Base-by-base conservation (phyloP, 164 flowering plant genomes). In the Piper longum region DNA sequence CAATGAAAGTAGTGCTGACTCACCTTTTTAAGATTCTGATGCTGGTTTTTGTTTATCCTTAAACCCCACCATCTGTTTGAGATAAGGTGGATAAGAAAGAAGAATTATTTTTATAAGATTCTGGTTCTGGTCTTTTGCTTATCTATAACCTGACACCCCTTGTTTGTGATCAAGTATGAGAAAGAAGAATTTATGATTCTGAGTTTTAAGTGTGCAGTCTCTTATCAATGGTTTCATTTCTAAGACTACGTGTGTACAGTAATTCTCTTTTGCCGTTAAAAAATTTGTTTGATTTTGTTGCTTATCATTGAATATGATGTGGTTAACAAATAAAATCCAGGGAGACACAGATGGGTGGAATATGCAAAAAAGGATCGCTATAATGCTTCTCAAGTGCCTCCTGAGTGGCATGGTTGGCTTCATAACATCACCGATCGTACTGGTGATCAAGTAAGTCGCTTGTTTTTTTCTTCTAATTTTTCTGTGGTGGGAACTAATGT, bases 341-440 rank as follows among this genome's bases (percentile, higher is more conserved):
- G 99, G 64, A 82, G 99, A 67, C 97, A 93, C 76, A 80, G 99
- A 76, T 93, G 97, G 99, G 96, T 93, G 63, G 97, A 90, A 69
- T 93, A 93, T 76, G 99, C 87, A 41, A 79, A 83, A 41, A 88
- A 87, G 77, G 70, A 68, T 54, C 87, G 99, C 44, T 93, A 93
- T 67, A 90, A 93, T 78, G 97, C 97, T 60, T 93, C 99, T 62
- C 99, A 93, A 73, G 96, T 93, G 57, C 99, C 99, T 70, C 63
- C 99, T 19, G 97, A 93, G 72, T 93, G 99, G 99, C 99, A 93
- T 72, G 99, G 99, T 26, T 93, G 99, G 99, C 92, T 93, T 17
- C 99, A 93, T 71, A 76, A 54, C 76, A 77, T 93, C 41, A 93
- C 99, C 52, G 97, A 93, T 73, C 90, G 82, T 78, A 93, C 99